A percentile compares a stretch with the other conserved stretches of the same genome.
phyloP scores from a whole-genome alignment of 345 rosid genomes.

The Euphorbia lathyris region DNA sequence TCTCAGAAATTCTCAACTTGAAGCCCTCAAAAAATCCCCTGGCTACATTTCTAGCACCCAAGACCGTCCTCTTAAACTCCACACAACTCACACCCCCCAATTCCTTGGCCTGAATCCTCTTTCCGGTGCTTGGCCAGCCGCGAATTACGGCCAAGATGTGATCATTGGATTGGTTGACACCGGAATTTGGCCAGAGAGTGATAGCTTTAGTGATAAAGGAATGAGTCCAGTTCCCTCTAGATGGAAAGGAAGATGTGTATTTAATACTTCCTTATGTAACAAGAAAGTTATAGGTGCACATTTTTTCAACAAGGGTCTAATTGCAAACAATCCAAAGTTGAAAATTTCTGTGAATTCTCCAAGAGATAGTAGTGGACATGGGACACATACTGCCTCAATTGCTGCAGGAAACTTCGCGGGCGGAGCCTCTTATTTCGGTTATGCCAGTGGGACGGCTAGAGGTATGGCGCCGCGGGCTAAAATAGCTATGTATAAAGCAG shows the following conservation, averaged over 20 bases:
- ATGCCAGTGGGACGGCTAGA: conserved; percentile 31
- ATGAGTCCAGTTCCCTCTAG: conserved; percentile 28
- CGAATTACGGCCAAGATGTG: conserved; percentile 34
- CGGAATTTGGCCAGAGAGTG: conserved; percentile 51
- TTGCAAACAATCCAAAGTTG: conserved; percentile 33
- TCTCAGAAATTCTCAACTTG: conserved; percentile 27
- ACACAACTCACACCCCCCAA: conserved; percentile 41
- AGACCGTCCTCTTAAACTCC: conserved; percentile 31
- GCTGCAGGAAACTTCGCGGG: conserved; percentile 44
- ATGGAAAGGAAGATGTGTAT: conserved; percentile 47
- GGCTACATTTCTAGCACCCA: conserved; percentile 26
- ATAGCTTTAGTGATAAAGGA: conserved; percentile 42
- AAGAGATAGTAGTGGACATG: conserved; percentile 39
- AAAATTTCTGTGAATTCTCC: conserved; percentile 27
- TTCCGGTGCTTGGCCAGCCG: conserved; percentile 27
- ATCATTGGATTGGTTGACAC: conserved; percentile 46
- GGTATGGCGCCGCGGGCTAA: conserved; percentile 45
- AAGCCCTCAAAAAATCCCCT: conserved; percentile 19
- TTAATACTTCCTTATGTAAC: conserved; percentile 39
- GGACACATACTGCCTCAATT: conserved; percentile 47
- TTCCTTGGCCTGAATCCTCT: conserved; percentile 36
- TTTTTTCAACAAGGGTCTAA: conserved; percentile 36
- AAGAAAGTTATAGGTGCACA: conserved; percentile 45
- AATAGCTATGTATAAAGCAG: conserved; percentile 39
- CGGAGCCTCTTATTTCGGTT: conserved; percentile 44